These are phyloP conservation scores for Arthrobotrys entomopaga DNA, from an alignment of 2,329 filamentous ascomycete genomes.

Conservation along the genomic window DNA sequence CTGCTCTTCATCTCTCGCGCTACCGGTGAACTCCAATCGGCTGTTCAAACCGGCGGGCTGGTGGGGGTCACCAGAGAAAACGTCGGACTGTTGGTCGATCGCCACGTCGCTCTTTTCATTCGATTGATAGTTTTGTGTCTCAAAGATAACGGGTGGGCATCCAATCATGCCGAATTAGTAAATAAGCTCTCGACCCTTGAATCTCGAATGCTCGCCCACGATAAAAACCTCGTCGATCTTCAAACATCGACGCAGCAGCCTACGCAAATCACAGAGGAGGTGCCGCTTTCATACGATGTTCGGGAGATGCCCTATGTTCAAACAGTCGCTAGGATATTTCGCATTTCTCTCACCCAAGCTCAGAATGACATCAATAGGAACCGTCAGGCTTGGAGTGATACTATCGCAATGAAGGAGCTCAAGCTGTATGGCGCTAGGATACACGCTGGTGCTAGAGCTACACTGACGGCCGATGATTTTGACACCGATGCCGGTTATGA, in stretches of 20 bases:
- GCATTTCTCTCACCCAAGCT: slow-evolving; percentile 78
- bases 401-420: slow-evolving; percentile 86
- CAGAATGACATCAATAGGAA: slow-evolving; percentile 88
- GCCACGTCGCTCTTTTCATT: slow-evolving; percentile 93
- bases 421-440: slow-evolving; percentile 83
- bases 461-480: slow-evolving; percentile 85
- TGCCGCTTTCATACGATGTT: slow-evolving; percentile 87
- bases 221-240: slow-evolving; percentile 81
- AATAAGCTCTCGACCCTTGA: slow-evolving; percentile 82
- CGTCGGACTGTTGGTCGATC: slow-evolving; percentile 82
- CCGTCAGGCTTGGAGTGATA: slow-evolving; percentile 85
- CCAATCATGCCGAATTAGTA: slow-evolving; percentile 85
- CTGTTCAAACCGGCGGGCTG: slow-evolving; percentile 46
- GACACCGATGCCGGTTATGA: slow-evolving; percentile 88
- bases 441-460: slow-evolving; percentile 70
- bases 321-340: slow-evolving; percentile 86
- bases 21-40: slow-evolving; percentile 80
- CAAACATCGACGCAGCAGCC: slow-evolving; percentile 59
- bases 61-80: slow-evolving; percentile 63
- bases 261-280: slow-evolving; percentile 72
- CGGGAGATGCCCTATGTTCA: slow-evolving; percentile 97
- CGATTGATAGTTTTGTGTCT: slow-evolving; percentile 82
- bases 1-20: slow-evolving; percentile 97
- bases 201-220: slow-evolving; percentile 91
- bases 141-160: slow-evolving; percentile 83